These are phyloP conservation scores for Fallopia convolvulus DNA, from an alignment of 148 eudicot genomes.

Conservation along the genomic window DNA sequence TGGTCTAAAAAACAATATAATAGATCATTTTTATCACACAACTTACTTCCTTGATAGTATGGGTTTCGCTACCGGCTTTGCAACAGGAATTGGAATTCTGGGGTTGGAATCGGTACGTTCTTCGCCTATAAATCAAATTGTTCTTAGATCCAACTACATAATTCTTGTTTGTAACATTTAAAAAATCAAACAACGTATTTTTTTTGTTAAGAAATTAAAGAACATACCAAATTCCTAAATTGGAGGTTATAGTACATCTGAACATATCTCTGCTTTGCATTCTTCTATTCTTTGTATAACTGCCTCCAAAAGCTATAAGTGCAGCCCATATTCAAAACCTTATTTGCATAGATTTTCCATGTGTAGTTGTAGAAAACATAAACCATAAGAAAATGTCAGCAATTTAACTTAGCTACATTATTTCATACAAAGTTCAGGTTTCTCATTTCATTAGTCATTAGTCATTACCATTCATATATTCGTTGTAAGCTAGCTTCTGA, in stretches of 20 bases:
- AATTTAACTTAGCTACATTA: neutral
- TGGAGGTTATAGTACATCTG: slow-evolving; percentile 81
- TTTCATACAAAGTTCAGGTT: neutral
- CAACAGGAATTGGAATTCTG: neutral
- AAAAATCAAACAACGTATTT: neutral
- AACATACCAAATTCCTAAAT: slow-evolving; percentile 57
- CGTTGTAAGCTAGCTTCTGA: slow-evolving; percentile 61
- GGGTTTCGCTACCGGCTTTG: neutral
- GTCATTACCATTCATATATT: slow-evolving; percentile 71
- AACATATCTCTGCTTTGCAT: slow-evolving; percentile 81
- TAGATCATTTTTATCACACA: neutral
- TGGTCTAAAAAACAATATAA: too few species aligned
- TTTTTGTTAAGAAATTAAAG: too few species aligned
- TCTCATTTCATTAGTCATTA: neutral
- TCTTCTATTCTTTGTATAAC: slow-evolving; percentile 60
- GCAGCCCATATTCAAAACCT: slow-evolving; percentile 78
- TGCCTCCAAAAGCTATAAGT: slow-evolving; percentile 73
- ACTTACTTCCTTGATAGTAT: neutral
- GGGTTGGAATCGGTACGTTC: slow-evolving; percentile 2
- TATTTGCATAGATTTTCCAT: slow-evolving; percentile 97
- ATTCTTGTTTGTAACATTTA: neutral
- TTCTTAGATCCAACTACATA: neutral
- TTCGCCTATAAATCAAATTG: neutral
- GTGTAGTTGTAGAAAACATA: slow-evolving; percentile 57
- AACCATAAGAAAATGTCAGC: neutral